Conservation (phyloP, 2,329 filamentous ascomycete genomes). For the Apiospora rasikravindrae region DNA sequence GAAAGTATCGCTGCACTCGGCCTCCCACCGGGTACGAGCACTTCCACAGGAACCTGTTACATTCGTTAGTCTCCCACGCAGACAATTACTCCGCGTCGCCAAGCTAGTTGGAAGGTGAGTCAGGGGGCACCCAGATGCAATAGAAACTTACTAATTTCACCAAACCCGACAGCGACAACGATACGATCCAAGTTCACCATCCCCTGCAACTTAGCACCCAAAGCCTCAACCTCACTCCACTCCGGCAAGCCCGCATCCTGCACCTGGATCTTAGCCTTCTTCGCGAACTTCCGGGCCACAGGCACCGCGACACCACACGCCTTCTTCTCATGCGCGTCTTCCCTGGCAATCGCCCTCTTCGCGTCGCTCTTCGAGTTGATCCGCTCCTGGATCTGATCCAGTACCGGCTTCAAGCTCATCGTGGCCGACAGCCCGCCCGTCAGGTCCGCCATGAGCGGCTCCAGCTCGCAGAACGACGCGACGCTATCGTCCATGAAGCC, state of each 20-base stretch:
- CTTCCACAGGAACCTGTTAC: conserved; percentile 65
- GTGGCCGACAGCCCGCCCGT: conserved; percentile 43
- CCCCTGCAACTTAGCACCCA: conserved; percentile 34
- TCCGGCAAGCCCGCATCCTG: conserved; percentile 36
- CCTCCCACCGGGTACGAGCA: conserved; percentile 74
- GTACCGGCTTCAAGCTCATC: conserved; percentile 34
- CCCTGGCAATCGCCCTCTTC: conserved; percentile 31
- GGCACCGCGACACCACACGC: conserved; percentile 70
- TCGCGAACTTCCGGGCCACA: conserved; percentile 17
- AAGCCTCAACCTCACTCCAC: conserved; percentile 30
- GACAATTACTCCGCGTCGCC: no score
- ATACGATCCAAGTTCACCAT: conserved; percentile 45
- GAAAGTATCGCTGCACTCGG: conserved; percentile 71
- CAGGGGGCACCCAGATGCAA: no score
- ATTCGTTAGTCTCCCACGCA: not conserved
- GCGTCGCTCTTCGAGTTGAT: conserved; percentile 30
- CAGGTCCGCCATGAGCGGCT: conserved; percentile 45
- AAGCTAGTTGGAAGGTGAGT: no score
- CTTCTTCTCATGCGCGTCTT: conserved; percentile 47
- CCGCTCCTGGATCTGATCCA: conserved; percentile 29
- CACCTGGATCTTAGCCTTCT: conserved; percentile 26
- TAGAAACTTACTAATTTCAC: conserved; percentile 38
- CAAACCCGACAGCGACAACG: conserved; percentile 46
- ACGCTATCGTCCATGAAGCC: conserved; percentile 39
- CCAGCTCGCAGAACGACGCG: conserved; percentile 37